Percentiles rank a stretch among this genome's conserved stretches.
phyloP scores from a whole-genome alignment of 2,329 filamentous ascomycete species.

The Thelonectria blattea region DNA sequence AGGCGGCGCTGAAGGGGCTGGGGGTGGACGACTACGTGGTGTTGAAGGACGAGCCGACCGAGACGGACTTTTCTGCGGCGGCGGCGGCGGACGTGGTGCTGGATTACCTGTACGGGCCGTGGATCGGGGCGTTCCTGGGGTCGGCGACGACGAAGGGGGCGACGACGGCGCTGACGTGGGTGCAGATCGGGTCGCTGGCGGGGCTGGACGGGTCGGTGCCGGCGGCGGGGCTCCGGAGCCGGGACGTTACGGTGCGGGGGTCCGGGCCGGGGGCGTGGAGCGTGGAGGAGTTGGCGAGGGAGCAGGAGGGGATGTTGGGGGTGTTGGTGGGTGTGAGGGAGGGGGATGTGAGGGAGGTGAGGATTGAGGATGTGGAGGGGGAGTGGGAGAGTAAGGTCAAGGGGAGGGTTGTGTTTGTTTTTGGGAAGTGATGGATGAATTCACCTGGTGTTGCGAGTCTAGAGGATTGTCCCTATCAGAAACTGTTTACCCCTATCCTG shows the following conservation, averaged over 20 bases:
- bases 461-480: too few species aligned
- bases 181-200: constrained; percentile 57
- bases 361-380: constrained; percentile 36
- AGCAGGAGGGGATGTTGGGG: constrained; percentile 35
- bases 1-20: constrained; percentile 48
- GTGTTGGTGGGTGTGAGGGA: constrained; percentile 33
- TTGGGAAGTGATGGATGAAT: constrained; percentile 25
- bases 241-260: constrained; percentile 55
- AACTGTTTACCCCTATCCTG: too few species aligned
- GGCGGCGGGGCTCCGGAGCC: constrained; percentile 52
- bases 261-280: constrained; percentile 53
- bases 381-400: constrained; percentile 33
- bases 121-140: constrained; percentile 48
- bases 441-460: too few species aligned
- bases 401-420: constrained; percentile 40
- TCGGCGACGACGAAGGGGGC: constrained; percentile 45
- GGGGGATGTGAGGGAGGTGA: constrained; percentile 30
- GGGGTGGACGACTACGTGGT: constrained; percentile 54
- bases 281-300: constrained; percentile 35
- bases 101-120: constrained; percentile 62
- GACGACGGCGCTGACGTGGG: constrained; percentile 55
- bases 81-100: constrained; percentile 59
- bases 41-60: constrained; percentile 46
- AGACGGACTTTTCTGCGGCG: constrained; percentile 54
- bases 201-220: constrained; percentile 48